Percentiles rank a stretch among this genome's conserved stretches.
phyloP scores from a whole-genome alignment of 495 filamentous ascomycete species.

The Wilcoxina mikolae region DNA sequence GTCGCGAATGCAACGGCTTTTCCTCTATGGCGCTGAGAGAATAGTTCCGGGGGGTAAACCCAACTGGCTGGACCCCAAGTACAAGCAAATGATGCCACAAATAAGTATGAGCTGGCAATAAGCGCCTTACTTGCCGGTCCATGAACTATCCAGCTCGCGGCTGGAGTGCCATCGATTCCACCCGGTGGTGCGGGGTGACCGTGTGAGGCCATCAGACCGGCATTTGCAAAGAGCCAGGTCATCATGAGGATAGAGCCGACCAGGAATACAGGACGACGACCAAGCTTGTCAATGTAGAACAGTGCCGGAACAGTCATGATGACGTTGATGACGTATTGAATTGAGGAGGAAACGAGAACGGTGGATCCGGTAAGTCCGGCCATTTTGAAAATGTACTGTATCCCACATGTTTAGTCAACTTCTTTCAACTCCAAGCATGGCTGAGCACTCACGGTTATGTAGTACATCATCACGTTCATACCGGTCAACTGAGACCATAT shows the following conservation, averaged over 20 bases:
- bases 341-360: constrained; percentile 54
- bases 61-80: constrained; percentile 57
- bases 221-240: constrained; percentile 53
- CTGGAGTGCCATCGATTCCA: constrained; percentile 44
- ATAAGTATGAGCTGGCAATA: constrained; percentile 65
- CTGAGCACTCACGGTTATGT: constrained; percentile 31
- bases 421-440: neutral
- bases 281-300: constrained; percentile 45
- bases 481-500: constrained; percentile 76
- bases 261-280: constrained; percentile 51
- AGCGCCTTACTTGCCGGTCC: constrained; percentile 51
- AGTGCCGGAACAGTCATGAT: constrained; percentile 44
- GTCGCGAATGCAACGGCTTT: constrained; percentile 55
- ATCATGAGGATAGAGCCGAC: constrained; percentile 57
- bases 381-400: constrained; percentile 53
- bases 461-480: constrained; percentile 77
- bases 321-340: constrained; percentile 62
- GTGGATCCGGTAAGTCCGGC: constrained; percentile 47
- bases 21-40: constrained; percentile 53
- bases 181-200: constrained; percentile 40
- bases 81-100: constrained; percentile 58
- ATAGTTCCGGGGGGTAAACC: constrained; percentile 68
- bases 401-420: neutral
- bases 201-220: constrained; percentile 38
- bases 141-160: constrained; percentile 41